Base-by-base conservation (phyloP, 2,329 filamentous ascomycete genomes). In the Colletotrichum spaethianum region DNA sequence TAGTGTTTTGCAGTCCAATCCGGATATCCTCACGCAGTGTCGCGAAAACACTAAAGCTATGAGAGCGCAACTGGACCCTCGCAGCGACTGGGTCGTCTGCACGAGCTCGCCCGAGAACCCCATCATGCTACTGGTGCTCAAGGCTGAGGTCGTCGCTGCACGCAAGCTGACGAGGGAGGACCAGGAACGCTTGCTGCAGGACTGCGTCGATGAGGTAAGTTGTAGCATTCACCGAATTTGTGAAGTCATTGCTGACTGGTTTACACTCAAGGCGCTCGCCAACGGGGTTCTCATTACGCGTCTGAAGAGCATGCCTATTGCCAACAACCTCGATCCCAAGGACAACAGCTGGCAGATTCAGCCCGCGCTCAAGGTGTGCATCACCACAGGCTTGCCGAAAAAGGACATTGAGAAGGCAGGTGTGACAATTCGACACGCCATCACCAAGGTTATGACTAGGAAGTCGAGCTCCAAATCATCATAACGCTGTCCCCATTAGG, bases 321-420 rank as follows among this genome's bases (percentile, higher is more conserved):
- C 88, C 60, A 83, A 86, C 61, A 84, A 90, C 46, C 89, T 92
- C 55, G 90, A 90, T 59, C 88, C 91, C 18, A 92, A 92, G 79
- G 93, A 95, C 70, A 87, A 90, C 53, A 88, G 87, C 44, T 94
- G 93, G 86, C 88, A 90, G 72, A 86, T 92, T n/a, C 88, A 90
- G 76, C 94, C 96, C 12, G 94, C 94, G 0, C 87, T 99, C 74
- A 98, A 98, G 84, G 90, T 98, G 16, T 98, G 96, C 79, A 87
- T 98, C 65, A 98, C 95, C 0, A 93, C 90, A 6, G 96, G 93
- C 1, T 85, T 99, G 74, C 93, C 93, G 31, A 97, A 93, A 86
- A 98, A 97, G 85, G 96, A 99, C 82, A 93, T 95, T 66, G 97
- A 99, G 84, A 98, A 97, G 86, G 94, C 96, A 0, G 96, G 95